Percentiles rank a stretch among this genome's conserved stretches.
phyloP scores from a whole-genome alignment of 1,139 yeast species.

The Taphrina flavorubra region DNA sequence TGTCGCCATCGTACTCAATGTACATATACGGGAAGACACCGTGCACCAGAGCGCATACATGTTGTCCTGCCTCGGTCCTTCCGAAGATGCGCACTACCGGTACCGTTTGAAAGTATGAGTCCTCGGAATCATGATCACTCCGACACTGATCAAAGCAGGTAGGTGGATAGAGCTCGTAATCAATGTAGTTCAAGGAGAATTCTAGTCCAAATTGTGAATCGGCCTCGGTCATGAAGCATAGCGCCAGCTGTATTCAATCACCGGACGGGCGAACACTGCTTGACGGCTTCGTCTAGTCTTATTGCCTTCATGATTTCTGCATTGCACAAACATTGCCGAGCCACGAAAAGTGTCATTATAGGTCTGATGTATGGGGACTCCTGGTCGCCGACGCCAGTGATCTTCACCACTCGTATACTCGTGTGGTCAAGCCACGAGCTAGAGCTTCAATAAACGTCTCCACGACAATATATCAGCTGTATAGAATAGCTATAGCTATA shows the following conservation, averaged over 20 bases:
- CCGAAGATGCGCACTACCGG: slow-evolving; percentile 85
- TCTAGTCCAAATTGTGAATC: slow-evolving; percentile 11
- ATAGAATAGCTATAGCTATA: too few relatives aligned
- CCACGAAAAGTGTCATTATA: too few relatives aligned
- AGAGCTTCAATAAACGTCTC: too few relatives aligned
- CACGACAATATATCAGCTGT: too few relatives aligned
- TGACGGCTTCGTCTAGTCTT: too few relatives aligned
- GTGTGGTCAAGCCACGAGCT: too few relatives aligned
- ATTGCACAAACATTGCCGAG: too few relatives aligned
- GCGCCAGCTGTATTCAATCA: neutral
- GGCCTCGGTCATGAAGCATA: neutral
- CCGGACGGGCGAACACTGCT: too few relatives aligned
- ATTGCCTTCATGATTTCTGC: too few relatives aligned
- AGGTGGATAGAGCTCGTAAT: slow-evolving; percentile 35
- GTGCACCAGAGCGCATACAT: slow-evolving; percentile 73
- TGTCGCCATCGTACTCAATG: slow-evolving; percentile 60
- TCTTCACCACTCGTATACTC: too few relatives aligned
- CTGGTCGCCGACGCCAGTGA: too few relatives aligned
- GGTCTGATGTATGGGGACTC: too few relatives aligned
- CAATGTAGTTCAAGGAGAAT: slow-evolving; percentile 31
- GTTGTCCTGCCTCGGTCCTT: slow-evolving; percentile 61
- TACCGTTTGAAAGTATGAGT: slow-evolving; percentile 21
- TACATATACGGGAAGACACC: slow-evolving; percentile 83
- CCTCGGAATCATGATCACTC: slow-evolving; percentile 14
- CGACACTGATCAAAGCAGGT: slow-evolving; percentile 30